Conservation (phyloP, 352 stramenopile genomes). For the Globisporangium echinulatum region DNA sequence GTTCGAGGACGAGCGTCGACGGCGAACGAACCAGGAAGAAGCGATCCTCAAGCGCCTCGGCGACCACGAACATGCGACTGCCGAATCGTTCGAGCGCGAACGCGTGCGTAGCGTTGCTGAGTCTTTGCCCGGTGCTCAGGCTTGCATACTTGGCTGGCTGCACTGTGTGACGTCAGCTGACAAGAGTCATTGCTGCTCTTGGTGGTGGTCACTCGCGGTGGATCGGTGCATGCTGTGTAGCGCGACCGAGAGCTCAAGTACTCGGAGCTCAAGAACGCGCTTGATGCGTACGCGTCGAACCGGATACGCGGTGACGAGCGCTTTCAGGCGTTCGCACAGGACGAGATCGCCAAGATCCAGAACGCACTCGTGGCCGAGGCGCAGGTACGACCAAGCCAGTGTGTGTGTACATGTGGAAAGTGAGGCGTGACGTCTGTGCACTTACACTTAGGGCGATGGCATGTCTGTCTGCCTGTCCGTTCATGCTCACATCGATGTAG, state of each 20-base stretch:
- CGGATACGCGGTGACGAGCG: conserved; percentile 66
- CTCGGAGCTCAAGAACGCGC: conserved; percentile 54
- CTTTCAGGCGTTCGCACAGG: conserved; percentile 65
- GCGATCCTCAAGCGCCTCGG: conserved; percentile 89
- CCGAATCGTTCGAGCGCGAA: conserved; percentile 69
- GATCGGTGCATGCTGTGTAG: not conserved
- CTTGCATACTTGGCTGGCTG: too few relatives aligned
- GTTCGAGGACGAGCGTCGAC: conserved; percentile 82
- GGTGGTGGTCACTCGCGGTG: too few relatives aligned
- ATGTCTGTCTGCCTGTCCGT: too few relatives aligned
- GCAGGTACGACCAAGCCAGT: conserved; percentile 24
- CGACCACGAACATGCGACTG: conserved; percentile 73
- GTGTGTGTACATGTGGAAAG: not conserved
- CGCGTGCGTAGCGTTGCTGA: conserved; percentile 21
- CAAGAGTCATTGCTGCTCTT: too few relatives aligned
- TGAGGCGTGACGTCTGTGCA: too few relatives aligned
- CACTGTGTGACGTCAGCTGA: too few relatives aligned
- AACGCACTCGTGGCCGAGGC: conserved; percentile 67
- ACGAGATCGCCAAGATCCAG: conserved; percentile 74
- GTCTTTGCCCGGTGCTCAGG: too few relatives aligned
- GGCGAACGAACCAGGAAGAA: conserved; percentile 81
- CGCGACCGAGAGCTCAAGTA: conserved; percentile 62
- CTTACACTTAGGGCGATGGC: too few relatives aligned
- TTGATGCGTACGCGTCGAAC: conserved; percentile 68
- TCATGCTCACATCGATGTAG: conserved; percentile 8